Percentiles rank a stretch among this genome's conserved stretches.
Evolutionary conservation across 495 filamentous ascomycete genomes (phyloP).

Genomic region (Collariella sp.): DNA sequence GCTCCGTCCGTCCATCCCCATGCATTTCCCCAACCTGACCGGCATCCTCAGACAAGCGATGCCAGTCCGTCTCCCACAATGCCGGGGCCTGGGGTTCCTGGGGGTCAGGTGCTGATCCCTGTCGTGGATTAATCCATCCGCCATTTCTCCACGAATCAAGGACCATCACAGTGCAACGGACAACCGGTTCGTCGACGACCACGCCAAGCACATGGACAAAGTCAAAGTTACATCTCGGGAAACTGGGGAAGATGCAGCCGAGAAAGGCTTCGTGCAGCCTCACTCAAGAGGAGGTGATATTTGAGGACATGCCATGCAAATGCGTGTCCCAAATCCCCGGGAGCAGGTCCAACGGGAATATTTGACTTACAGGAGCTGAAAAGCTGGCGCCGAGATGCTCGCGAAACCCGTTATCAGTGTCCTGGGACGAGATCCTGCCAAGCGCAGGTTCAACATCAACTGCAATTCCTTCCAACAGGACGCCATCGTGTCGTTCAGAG

Average conservation of each 20-base stretch:
- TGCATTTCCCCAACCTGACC: background rate
- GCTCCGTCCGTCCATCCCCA: background rate
- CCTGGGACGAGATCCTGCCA: conserved; percentile 30
- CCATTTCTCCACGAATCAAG: conserved; percentile 11
- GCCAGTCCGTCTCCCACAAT: conserved; percentile 2
- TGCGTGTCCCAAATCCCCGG: background rate
- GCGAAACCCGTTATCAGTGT: conserved; percentile 22
- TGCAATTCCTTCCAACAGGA: conserved; percentile 40
- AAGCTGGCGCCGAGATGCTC: conserved; percentile 14
- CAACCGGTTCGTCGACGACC: background rate
- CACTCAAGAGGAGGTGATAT: background rate
- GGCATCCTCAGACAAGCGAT: background rate
- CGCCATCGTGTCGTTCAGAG: conserved; percentile 30
- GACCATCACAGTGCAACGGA: background rate
- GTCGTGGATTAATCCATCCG: conserved; percentile 1
- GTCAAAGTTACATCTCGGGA: background rate
- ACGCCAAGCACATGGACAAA: background rate
- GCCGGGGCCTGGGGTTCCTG: background rate
- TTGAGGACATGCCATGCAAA: background rate
- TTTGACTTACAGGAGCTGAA: background rate
- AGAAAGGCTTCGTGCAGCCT: background rate
- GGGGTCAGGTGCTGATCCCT: background rate
- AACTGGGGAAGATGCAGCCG: background rate
- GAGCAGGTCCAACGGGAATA: background rate
- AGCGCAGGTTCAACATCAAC: conserved; percentile 34